Conservation (phyloP, 2,329 filamentous ascomycete genomes). For the Drechslerella coelobrocha region DNA sequence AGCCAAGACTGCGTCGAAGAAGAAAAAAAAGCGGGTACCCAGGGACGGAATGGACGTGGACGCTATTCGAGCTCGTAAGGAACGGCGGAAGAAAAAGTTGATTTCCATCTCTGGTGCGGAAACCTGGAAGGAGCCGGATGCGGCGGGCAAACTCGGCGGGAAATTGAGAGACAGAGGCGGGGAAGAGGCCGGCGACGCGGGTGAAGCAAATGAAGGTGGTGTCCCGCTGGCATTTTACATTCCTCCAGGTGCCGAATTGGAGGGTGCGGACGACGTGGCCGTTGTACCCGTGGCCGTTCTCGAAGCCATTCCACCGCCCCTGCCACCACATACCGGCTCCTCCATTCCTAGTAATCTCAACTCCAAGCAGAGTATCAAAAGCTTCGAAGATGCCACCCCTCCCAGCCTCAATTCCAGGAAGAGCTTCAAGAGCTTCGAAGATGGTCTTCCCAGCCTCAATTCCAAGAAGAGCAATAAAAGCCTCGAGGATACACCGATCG, state of each 20-base stretch:
- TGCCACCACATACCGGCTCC: conserved; percentile 22
- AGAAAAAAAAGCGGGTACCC: conserved; percentile 51
- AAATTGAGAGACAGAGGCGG: conserved; percentile 6
- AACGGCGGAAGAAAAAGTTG: conserved; percentile 41
- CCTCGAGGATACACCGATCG: conserved; percentile 20
- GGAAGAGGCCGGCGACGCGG: conserved; percentile 12
- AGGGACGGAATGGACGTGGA: conserved; percentile 53
- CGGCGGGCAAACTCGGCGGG: too few species aligned
- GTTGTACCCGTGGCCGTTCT: conserved; percentile 25
- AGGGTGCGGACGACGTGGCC: conserved; percentile 25
- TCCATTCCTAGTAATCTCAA: conserved; percentile 11
- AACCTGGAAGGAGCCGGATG: conserved; percentile 35
- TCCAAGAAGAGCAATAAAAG: conserved; percentile 41
- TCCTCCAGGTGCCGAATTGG: conserved; percentile 29
- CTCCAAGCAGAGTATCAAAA: conserved; percentile 30
- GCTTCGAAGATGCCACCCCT: conserved; percentile 24
- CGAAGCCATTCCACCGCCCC: conserved; percentile 25
- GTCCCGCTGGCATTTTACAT: conserved; percentile 27
- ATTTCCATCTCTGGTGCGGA: conserved; percentile 33
- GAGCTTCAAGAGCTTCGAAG: conserved; percentile 29
- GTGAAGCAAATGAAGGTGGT: conserved; percentile 37
- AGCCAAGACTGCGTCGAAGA: conserved; percentile 50
- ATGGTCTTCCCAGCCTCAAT: conserved; percentile 18
- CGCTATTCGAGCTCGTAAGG: conserved; percentile 35
- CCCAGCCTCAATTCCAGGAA: conserved; percentile 31